phyloP scores from a whole-genome alignment of 1,284 basidiomycete genomes.

The Irpex lacteus region DNA sequence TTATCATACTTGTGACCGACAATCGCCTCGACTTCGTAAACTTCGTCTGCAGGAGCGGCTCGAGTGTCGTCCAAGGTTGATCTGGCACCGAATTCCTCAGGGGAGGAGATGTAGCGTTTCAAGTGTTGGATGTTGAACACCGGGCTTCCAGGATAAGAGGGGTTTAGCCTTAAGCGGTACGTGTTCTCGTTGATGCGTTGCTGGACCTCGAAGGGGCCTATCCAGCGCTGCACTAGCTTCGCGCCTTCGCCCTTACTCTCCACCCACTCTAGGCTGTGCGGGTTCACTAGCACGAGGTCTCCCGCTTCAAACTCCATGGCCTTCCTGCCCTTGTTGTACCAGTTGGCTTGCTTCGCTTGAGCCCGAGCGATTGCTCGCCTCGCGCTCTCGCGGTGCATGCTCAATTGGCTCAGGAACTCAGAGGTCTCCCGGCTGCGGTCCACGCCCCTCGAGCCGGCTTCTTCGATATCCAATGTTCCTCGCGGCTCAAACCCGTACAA shows the following conservation, averaged over 20 bases:
- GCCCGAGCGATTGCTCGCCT: constrained; percentile 17
- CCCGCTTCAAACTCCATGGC: constrained; percentile 21
- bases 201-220: constrained; percentile 8
- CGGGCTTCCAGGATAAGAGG: constrained; percentile 25
- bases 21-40: constrained; percentile 22
- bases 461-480: neutral
- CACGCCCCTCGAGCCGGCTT: neutral
- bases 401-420: neutral
- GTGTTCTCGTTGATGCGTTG: constrained; percentile 25
- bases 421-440: neutral
- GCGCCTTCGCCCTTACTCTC: constrained; percentile 26
- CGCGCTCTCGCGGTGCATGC: constrained; percentile 14
- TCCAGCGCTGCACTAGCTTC: constrained; percentile 28
- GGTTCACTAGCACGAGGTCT: constrained; percentile 29
- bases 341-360: constrained; percentile 9
- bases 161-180: constrained; percentile 27
- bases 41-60: constrained; percentile 11
- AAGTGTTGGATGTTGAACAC: constrained; percentile 31
- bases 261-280: constrained; percentile 25
- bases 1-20: constrained; percentile 12
- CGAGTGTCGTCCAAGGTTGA: constrained; percentile 7
- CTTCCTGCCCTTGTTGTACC: constrained; percentile 10
- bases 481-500: neutral
- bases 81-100: constrained; percentile 15
- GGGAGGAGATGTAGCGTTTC: constrained; percentile 16